Conservation (phyloP, 1,139 yeast species). For the Candida glucosophila region DNA sequence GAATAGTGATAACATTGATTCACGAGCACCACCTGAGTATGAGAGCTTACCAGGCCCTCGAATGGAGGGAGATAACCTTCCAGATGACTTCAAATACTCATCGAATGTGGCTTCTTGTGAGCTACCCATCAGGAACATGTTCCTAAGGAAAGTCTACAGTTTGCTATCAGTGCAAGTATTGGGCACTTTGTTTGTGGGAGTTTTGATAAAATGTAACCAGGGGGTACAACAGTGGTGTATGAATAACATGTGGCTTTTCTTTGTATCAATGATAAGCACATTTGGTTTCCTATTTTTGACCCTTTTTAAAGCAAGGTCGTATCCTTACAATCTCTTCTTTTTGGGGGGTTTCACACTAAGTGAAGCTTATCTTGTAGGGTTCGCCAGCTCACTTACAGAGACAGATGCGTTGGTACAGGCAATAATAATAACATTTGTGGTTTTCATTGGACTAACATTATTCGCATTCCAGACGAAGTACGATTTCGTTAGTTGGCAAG, state of each 20-base stretch:
- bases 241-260: constrained; percentile 51
- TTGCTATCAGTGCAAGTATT: constrained; percentile 59
- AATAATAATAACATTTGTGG: constrained; percentile 54
- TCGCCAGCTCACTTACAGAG: constrained; percentile 57
- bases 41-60: constrained; percentile 14
- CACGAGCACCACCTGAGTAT: constrained; percentile 21
- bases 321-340: constrained; percentile 52
- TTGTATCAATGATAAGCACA: constrained; percentile 49
- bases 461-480: constrained; percentile 80
- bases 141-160: constrained; percentile 72
- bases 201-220: constrained; percentile 40
- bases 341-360: constrained; percentile 61
- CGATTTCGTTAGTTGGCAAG: constrained; percentile 70
- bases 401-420: constrained; percentile 65
- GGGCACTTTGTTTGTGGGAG: constrained; percentile 53
- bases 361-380: constrained; percentile 70
- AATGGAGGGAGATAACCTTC: constrained; percentile 35
- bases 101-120: constrained; percentile 75
- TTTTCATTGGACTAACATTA: constrained; percentile 66
- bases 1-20: no score
- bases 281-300: constrained; percentile 58
- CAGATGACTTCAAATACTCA: constrained; percentile 81
- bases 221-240: constrained; percentile 50
- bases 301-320: constrained; percentile 49
- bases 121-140: constrained; percentile 64